A percentile compares a stretch with the other conserved stretches of the same genome.
Evolutionary conservation across 192 early-diverging fungal species (phyloP).

Genomic region (Umbelopsis sp.): DNA sequence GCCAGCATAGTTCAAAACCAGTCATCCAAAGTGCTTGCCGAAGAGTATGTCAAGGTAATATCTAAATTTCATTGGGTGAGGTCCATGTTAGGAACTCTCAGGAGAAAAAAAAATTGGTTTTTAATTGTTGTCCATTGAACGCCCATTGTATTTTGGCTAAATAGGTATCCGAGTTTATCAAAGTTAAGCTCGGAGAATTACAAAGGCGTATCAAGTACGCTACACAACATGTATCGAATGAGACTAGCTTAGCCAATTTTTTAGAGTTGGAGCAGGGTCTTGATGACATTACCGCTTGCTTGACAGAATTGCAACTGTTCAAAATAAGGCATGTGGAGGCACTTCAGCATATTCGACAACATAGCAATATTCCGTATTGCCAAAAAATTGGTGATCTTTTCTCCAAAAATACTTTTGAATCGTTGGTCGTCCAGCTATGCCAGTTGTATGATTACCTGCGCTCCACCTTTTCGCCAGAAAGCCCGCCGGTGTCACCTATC

Average conservation of each 20-base stretch:
- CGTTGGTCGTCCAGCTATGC: neutral
- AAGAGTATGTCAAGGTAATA: constrained; percentile 10
- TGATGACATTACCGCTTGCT: neutral
- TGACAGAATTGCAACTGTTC: neutral
- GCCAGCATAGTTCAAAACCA: neutral
- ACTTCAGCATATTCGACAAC: neutral
- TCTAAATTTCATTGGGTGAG: neutral
- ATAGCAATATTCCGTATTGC: neutral
- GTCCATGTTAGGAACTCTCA: neutral
- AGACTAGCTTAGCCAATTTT: constrained; percentile 13
- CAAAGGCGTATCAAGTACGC: constrained; percentile 8
- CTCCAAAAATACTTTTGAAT: constrained; percentile 5
- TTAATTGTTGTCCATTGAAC: neutral
- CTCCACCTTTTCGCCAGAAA: neutral
- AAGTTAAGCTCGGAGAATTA: constrained; percentile 21
- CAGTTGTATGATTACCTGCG: neutral
- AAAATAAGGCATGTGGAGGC: neutral
- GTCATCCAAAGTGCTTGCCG: neutral
- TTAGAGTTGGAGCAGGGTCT: neutral
- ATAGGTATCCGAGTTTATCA: constrained; percentile 17
- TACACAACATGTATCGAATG: neutral
- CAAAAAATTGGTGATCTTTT: neutral
- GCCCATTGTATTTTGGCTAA: neutral
- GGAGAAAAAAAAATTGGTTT: neutral
- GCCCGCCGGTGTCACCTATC: neutral